These are phyloP conservation scores for Coriolopsis trogii DNA, from an alignment of 1,284 basidiomycete genomes.

Conservation along the genomic window DNA sequence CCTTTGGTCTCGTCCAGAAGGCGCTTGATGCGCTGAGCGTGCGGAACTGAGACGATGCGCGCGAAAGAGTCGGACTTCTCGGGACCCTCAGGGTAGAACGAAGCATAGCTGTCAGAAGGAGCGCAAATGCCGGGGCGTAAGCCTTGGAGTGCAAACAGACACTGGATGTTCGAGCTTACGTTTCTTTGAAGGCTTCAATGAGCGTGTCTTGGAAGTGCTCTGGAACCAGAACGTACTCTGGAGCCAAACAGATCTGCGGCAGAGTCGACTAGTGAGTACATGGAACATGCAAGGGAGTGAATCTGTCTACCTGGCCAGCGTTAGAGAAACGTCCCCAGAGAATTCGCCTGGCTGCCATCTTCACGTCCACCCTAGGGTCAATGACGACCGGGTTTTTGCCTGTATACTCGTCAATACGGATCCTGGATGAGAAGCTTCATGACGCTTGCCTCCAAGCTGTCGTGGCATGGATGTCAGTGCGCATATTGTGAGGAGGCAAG, in stretches of 20 bases:
- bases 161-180: too few species aligned
- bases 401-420: constrained; percentile 22
- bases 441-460: constrained; percentile 16
- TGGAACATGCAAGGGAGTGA: not conserved
- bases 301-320: constrained; percentile 60
- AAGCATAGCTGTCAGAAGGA: constrained; percentile 42
- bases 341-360: constrained; percentile 60
- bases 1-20: constrained; percentile 73
- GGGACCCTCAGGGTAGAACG: constrained; percentile 53
- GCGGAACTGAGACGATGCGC: constrained; percentile 50
- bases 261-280: not conserved
- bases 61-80: constrained; percentile 44
- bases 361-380: constrained; percentile 67
- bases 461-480: not conserved
- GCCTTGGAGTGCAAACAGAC: too few species aligned
- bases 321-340: constrained; percentile 83
- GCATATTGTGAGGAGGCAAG: not conserved
- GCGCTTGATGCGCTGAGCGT: constrained; percentile 62
- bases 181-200: constrained; percentile 60
- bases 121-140: not conserved
- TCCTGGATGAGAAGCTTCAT: not conserved
- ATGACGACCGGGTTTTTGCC: constrained; percentile 90
- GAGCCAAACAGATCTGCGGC: not conserved
- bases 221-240: constrained; percentile 68
- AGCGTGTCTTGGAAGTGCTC: constrained; percentile 64